Evolutionary conservation across 2,329 filamentous ascomycete genomes (phyloP).

Genomic region (Microdochium bolleyi): DNA sequence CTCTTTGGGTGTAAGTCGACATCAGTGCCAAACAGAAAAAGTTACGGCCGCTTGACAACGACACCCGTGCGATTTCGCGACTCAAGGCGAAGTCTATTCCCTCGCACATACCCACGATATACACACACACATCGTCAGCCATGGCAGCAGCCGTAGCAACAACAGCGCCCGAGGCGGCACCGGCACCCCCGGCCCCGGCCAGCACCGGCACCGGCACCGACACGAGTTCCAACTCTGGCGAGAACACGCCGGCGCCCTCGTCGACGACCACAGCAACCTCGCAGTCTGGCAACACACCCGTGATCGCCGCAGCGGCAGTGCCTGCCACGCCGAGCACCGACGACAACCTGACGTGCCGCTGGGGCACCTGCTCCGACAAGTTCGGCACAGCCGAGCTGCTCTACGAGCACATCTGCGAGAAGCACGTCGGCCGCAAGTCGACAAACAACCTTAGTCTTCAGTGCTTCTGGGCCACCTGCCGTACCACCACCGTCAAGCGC

Average conservation of each 20-base stretch:
- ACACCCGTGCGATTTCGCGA: too few species aligned
- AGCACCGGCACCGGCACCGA: background rate
- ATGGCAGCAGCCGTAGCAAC: background rate
- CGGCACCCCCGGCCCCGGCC: background rate
- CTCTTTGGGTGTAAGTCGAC: background rate
- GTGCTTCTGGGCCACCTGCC: slow-evolving; percentile 94
- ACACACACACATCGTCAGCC: background rate
- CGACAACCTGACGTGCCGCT: slow-evolving; percentile 53
- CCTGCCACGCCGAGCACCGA: slow-evolving; percentile 19
- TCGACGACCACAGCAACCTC: slow-evolving; percentile 38
- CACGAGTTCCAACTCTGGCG: background rate
- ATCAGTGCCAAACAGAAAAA: background rate
- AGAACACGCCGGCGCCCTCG: slow-evolving; percentile 13
- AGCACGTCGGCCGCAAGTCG: slow-evolving; percentile 96
- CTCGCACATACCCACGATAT: too few species aligned
- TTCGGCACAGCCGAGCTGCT: slow-evolving; percentile 50
- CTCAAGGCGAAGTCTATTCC: too few species aligned
- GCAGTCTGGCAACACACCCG: slow-evolving; percentile 22
- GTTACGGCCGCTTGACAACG: background rate
- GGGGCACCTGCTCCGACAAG: slow-evolving; percentile 51
- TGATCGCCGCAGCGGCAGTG: background rate
- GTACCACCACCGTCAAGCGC: slow-evolving; percentile 95
- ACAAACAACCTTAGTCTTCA: slow-evolving; percentile 98
- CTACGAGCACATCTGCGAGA: slow-evolving; percentile 92
- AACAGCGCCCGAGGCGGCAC: background rate